Evolutionary conservation across 495 filamentous ascomycete species (phyloP), one percentile per base, ranked within the genome.

Genomic region (Wilcoxina mikolae): DNA sequence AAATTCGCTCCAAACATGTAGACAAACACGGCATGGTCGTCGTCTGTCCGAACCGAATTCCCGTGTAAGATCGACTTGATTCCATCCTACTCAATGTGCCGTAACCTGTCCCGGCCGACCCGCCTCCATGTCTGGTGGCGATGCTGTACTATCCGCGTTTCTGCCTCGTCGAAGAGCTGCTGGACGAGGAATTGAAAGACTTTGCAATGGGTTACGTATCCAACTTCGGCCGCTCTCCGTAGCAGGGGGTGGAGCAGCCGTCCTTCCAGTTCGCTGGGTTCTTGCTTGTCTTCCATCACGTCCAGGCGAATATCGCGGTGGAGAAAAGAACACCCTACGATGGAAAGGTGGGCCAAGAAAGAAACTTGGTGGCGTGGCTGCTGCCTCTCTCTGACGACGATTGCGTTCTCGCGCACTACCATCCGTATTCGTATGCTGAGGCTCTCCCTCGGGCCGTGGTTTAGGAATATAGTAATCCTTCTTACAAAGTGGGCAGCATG

Each of bases 401-500:
- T 20, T 43, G 20, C 39, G 39, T 10, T 43, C 39, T 20, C 39
- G 39, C 39, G 39, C 9, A 43, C 39, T 20, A 20, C 17, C 39
- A 18, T 20, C 4, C 17, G 39, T 20, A 18, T 35, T 15, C 31
- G 39, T 5, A 5, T 9, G 20, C 7, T 43, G 39, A 20, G 11
- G 27, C 20, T 72, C 74, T 15, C 68, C 73, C 55, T 81, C 78
- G 31, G 75, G 65, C 20, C 84, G 83, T 18, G 85, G 84, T 65
- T 94, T 94, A 0, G 88, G 87, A 31, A 85, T 78, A 67, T 93
- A 96, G 68, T 95, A 98, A 58, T 95, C 88, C 31, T 86, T 82
- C 71, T 99, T 99, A 73, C 91, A 96, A 42, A 96, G 78, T 47
- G 93, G 93, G 68, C 93, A 99, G 68, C 91, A 94, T 11, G 91